Evolutionary conservation across 257 asterid species (phyloP), one percentile per base, ranked within the genome.

Genomic region (Scutellaria barbata): DNA sequence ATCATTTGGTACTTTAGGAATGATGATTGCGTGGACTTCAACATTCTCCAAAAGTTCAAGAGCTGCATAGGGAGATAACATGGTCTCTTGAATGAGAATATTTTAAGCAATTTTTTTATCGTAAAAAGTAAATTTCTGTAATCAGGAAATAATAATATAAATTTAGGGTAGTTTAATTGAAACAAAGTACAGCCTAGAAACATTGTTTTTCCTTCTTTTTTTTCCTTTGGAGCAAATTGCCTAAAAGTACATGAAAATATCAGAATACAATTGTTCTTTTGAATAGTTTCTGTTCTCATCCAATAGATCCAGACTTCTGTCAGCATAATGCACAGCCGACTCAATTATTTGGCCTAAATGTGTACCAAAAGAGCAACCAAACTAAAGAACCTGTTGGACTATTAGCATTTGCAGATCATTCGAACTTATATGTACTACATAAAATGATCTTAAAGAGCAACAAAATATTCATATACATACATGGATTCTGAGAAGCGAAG

Each of bases 21-120:
- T 77, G 25, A 83, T 62, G 11, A 85, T 46, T 5, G 82, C 77
- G 12, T 75, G 62, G 58, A 79, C 85, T 56, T 74, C 47, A 17
- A 70, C 64, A 42, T 73, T 72, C 63, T 85, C 81, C 50, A 79
- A 67, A 39, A 83, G 86, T 50, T 83, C 85, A 37, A 76, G 50
- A 68, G 81, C 86, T 83, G 82, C 77, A 63, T 8, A 16, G 33
- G 14, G 69, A 70, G 25, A 45, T 47, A 14, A 46, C n/a, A 16
- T 54, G 65, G 35, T 57, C 51, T 45, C 68, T 50, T 30, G 40
- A 25, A 52, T 54, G 17, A 73, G 57, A 60, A 40, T 58, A 62
- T 18, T 22, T 22, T 22, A 22, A 22, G 25, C 25, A 22, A 22
- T 22, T 22, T 22, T 22, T 22, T 22, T 22, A 22, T 22, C 1